A percentile compares a stretch with the other conserved stretches of the same genome.
phyloP scores from a whole-genome alignment of 2,329 filamentous ascomycete genomes.

The Hansfordia pulvinata region DNA sequence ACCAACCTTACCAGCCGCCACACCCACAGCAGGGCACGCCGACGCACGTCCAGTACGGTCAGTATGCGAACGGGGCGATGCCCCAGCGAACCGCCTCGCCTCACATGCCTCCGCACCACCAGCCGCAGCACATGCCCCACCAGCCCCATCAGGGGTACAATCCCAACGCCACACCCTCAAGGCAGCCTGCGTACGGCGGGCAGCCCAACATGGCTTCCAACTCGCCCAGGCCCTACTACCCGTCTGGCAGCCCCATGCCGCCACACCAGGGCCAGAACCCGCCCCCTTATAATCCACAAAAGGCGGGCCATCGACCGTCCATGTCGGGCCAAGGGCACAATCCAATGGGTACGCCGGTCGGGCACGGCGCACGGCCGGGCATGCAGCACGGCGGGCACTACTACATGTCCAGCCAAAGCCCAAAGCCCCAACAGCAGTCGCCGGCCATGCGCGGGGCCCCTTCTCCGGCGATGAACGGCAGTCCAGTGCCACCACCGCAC shows the following conservation, averaged over 20 bases:
- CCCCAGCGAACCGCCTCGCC: slow-evolving; percentile 16
- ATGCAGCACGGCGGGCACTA: slow-evolving; percentile 11
- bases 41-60: slow-evolving; percentile 13
- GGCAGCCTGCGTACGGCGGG: slow-evolving; percentile 13
- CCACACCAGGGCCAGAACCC: slow-evolving; percentile 12
- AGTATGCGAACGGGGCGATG: slow-evolving; percentile 15
- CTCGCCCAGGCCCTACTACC: slow-evolving; percentile 12
- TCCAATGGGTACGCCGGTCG: neutral
- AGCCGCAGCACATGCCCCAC: slow-evolving; percentile 15
- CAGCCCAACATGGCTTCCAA: slow-evolving; percentile 14
- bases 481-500: slow-evolving; percentile 2
- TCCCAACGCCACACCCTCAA: slow-evolving; percentile 11
- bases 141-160: slow-evolving; percentile 12
- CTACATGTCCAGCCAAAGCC: slow-evolving; percentile 11
- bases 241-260: slow-evolving; percentile 10
- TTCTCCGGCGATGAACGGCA: slow-evolving; percentile 11
- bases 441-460: slow-evolving; percentile 4
- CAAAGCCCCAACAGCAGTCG: slow-evolving; percentile 10
- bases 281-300: slow-evolving; percentile 7
- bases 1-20: slow-evolving; percentile 12
- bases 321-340: slow-evolving; percentile 5
- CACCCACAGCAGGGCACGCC: slow-evolving; percentile 13
- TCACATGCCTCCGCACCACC: slow-evolving; percentile 14
- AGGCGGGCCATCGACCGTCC: slow-evolving; percentile 9
- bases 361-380: slow-evolving; percentile 10